Base-by-base conservation (phyloP, 2,329 filamentous ascomycete species). In the Xylaria sp. region DNA sequence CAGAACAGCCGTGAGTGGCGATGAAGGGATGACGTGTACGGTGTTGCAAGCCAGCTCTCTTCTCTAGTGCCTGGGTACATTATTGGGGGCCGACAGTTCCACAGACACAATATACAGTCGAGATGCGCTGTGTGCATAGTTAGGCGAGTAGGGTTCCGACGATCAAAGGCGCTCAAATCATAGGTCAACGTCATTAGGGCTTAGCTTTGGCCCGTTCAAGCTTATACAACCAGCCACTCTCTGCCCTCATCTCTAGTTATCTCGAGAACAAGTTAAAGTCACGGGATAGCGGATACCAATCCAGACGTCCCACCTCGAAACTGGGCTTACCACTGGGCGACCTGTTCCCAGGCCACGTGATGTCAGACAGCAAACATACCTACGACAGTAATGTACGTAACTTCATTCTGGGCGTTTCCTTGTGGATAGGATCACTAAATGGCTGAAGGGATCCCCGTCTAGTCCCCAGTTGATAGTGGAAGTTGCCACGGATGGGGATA, bases 1-100 rank as follows among this genome's bases (percentile, higher is more conserved):
- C 15, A 43, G 33, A 43, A 36, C 23, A 63, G 33, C 18, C 20
- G 25, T 49, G 4, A 39, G 54, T 58, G 65, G 52, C 59, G 51
- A 59, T 4, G 12, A 66, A 25, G 52, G n/a, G 46, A 55, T 63
- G 65, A 67, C 59, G 54, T 63, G 56, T 58, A 58, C 39, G 56
- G 39, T 18, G 33, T 58, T 62, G 64, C 58, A 31, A 57, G 52
- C 43, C 20, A 49, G 46, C 10, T 36, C 25, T 61, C 23, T 23
- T 28, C 52, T 58, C 15, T 43, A 20, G 31, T 4, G 52, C n/a
- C 10, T 43, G 1, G 12, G 10, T 18, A 25, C 15, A 48, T n/a
- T 10, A 59, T 56, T 64, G 60, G 49, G 54, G 65, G 48, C 54
- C 36, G 15, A 43, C 7, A 49, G 55, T 59, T 59, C 46, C 23